These are phyloP conservation scores for Penicillium rolfsii DNA, from an alignment of 2,329 filamentous ascomycete species.

Conservation along the genomic window DNA sequence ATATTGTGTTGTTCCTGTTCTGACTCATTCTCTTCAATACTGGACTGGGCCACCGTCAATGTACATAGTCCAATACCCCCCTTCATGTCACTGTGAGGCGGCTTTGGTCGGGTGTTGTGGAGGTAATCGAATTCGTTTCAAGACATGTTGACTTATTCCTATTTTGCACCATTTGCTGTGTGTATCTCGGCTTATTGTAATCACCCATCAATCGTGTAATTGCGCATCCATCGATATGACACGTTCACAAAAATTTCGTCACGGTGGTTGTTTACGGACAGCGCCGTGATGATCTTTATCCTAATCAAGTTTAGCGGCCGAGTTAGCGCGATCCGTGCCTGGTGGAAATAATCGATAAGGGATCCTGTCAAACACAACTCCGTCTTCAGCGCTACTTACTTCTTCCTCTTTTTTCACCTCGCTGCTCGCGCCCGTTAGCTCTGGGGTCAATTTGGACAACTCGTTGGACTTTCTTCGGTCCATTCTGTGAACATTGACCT, in stretches of 20 bases:
- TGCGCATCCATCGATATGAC: background rate
- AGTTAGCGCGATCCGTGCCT: constrained; percentile 4
- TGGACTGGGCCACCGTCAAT: constrained; percentile 20
- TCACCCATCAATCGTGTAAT: background rate
- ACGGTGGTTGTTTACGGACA: background rate
- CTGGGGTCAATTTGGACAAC: background rate
- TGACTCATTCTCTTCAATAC: background rate
- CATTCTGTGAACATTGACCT: background rate
- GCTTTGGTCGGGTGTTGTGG: constrained; percentile 19
- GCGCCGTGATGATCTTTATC: background rate
- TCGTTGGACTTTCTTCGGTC: background rate
- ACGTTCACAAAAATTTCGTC: background rate
- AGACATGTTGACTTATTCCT: background rate
- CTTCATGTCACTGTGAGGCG: constrained; percentile 24
- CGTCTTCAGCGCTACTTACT: background rate
- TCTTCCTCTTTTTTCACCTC: background rate
- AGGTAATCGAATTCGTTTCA: constrained; percentile 17
- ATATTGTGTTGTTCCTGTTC: background rate
- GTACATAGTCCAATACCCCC: constrained; percentile 32
- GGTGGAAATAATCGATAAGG: constrained; percentile 9
- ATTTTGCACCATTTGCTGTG: background rate
- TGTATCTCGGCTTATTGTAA: background rate
- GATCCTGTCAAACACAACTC: constrained; percentile 1
- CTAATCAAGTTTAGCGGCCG: constrained; percentile 1
- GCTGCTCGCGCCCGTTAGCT: background rate